Conservation (phyloP, 352 stramenopile genomes). For the Phytophthora parvispora region DNA sequence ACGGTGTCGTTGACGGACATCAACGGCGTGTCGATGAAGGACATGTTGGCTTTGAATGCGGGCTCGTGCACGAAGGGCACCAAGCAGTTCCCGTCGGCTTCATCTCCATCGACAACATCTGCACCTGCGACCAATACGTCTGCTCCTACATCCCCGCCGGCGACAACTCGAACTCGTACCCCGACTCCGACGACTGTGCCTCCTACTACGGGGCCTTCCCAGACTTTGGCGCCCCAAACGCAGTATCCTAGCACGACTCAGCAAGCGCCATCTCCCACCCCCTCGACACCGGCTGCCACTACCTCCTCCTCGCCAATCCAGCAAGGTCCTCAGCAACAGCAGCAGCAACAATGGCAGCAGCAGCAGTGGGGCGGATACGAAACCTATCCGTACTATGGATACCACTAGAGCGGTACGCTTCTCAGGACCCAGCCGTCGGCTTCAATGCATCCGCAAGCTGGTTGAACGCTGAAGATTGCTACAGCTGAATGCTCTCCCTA, state of each 20-base stretch:
- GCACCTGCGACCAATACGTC: not conserved
- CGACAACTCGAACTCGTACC: not conserved
- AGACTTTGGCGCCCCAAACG: not conserved
- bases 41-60: constrained; percentile 51
- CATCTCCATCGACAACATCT: not conserved
- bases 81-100: constrained; percentile 47
- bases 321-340: not conserved
- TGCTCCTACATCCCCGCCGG: not conserved
- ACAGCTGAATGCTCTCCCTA: too few species aligned
- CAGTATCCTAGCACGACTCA: not conserved
- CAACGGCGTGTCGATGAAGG: constrained; percentile 46
- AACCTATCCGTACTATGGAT: too few species aligned
- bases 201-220: too few species aligned
- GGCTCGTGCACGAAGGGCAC: constrained; percentile 50
- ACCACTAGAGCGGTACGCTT: not conserved
- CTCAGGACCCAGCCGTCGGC: not conserved
- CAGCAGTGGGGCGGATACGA: not conserved
- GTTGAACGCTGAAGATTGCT: not conserved
- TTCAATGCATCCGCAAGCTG: too few species aligned
- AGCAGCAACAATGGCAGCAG: not conserved
- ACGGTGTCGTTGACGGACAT: constrained; percentile 57
- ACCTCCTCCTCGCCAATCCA: not conserved
- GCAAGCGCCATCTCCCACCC: not conserved
- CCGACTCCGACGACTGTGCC: not conserved
- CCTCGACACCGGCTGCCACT: not conserved